phyloP scores from a whole-genome alignment of 2,329 filamentous ascomycete species.

The Aspergillus jensenii region DNA sequence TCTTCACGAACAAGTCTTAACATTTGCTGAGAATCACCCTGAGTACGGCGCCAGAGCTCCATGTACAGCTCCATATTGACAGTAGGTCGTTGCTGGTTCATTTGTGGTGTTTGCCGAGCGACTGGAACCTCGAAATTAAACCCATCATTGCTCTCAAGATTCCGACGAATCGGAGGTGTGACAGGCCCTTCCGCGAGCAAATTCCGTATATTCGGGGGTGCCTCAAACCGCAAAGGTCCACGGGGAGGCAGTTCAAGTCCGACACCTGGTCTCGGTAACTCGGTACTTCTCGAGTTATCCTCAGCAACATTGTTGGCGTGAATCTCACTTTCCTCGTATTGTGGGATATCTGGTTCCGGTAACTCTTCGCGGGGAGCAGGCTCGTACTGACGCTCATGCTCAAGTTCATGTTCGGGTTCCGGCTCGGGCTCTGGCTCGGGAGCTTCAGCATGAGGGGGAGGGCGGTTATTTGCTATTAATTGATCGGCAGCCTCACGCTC shows the following conservation, averaged over 20 bases:
- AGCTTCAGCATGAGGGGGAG: constrained; percentile 24
- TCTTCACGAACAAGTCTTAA: constrained; percentile 63
- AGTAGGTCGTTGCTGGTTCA: constrained; percentile 26
- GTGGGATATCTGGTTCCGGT: constrained; percentile 12
- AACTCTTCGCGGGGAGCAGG: constrained; percentile 14
- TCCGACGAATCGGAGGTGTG: not conserved
- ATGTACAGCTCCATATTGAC: constrained; percentile 50
- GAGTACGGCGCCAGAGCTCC: constrained; percentile 59
- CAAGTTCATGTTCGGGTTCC: constrained; percentile 6
- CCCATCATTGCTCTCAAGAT: constrained; percentile 9
- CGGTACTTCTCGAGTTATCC: constrained; percentile 4
- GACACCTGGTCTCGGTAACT: constrained; percentile 4
- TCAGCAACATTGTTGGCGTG: constrained; percentile 9
- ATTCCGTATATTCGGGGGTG: not conserved
- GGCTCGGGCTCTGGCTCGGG: constrained; percentile 10
- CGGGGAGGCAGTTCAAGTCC: constrained; percentile 12
- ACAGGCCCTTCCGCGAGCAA: constrained; percentile 1
- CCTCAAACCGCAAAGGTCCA: constrained; percentile 4
- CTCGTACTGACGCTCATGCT: not conserved
- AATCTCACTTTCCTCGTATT: constrained; percentile 7
- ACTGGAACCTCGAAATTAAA: constrained; percentile 6
- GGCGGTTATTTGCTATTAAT: constrained; percentile 39
- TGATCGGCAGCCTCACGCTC: constrained; percentile 53
- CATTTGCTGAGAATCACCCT: constrained; percentile 60
- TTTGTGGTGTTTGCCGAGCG: constrained; percentile 9